These are phyloP conservation scores for Botrytis porri DNA, from an alignment of 2,329 filamentous ascomycete species.

Conservation along the genomic window DNA sequence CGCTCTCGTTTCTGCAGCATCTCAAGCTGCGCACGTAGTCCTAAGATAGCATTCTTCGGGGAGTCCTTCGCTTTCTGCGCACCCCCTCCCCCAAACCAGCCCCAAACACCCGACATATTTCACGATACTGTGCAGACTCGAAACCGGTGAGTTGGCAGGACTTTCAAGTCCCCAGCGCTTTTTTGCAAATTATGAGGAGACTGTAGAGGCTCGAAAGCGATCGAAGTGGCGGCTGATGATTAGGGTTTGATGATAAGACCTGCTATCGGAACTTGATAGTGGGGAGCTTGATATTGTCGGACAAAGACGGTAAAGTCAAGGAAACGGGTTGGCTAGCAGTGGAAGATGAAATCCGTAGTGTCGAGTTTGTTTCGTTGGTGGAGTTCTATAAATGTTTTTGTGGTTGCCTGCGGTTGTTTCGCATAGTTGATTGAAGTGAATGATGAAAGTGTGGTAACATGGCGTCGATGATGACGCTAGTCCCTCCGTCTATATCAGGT, in stretches of 20 bases:
- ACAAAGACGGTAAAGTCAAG: constrained; percentile 22
- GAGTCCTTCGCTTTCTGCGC: constrained; percentile 87
- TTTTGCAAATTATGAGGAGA: neutral
- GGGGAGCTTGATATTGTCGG: constrained; percentile 26
- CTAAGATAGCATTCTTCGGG: constrained; percentile 94
- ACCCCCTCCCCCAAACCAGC: constrained; percentile 86
- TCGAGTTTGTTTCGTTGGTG: neutral
- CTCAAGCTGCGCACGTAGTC: constrained; percentile 82
- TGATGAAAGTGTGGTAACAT: constrained; percentile 28
- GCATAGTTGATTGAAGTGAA: constrained; percentile 21
- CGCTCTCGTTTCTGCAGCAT: constrained; percentile 97
- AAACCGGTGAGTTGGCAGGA: constrained; percentile 19
- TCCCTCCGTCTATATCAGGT: constrained; percentile 9
- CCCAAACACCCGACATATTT: constrained; percentile 68
- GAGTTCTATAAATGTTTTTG: constrained; percentile 15
- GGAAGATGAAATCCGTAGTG: neutral
- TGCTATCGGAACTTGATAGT: constrained; percentile 25
- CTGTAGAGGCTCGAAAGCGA: neutral
- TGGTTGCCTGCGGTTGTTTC: constrained; percentile 26
- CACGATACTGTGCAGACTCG: constrained; percentile 22
- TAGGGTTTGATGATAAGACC: constrained; percentile 13
- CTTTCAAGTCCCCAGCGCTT: constrained; percentile 16
- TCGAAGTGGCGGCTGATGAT: constrained; percentile 13
- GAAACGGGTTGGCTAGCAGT: neutral
- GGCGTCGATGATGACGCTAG: constrained; percentile 27